A percentile compares a stretch with the other conserved stretches of the same genome.
phyloP scores from a whole-genome alignment of 2,329 filamentous ascomycete genomes.

The Colletotrichum endophyticum region DNA sequence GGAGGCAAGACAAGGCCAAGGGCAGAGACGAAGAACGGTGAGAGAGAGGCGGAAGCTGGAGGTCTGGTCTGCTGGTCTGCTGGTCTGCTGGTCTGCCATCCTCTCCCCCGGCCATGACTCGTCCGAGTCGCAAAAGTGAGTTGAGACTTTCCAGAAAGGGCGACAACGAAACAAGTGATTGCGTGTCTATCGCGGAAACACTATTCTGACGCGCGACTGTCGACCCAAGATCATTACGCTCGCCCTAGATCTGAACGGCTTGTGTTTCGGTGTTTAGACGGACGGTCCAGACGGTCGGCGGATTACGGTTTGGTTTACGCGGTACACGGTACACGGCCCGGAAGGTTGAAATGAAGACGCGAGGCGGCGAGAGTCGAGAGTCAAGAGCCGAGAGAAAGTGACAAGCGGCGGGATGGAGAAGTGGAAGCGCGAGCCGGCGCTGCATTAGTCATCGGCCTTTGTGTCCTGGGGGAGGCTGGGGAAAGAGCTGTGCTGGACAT shows the following conservation, averaged over 20 bases:
- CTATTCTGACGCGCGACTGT: conserved; percentile 8
- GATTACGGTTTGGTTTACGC: not conserved
- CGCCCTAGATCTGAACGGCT: conserved; percentile 10
- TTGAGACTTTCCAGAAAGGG: conserved; percentile 19
- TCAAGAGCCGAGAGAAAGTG: not conserved
- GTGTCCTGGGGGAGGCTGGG: not conserved
- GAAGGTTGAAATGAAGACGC: not conserved
- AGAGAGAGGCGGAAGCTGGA: not conserved
- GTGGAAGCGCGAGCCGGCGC: not conserved
- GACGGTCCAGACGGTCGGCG: not conserved
- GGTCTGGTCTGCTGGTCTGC: not conserved
- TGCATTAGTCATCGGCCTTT: not conserved
- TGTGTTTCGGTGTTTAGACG: conserved; percentile 10
- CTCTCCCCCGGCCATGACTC: not conserved
- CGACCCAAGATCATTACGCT: conserved; percentile 6
- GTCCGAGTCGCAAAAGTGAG: conserved; percentile 16
- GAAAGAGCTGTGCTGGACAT: not conserved
- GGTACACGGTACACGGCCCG: not conserved
- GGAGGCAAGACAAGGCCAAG: not conserved
- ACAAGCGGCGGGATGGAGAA: not conserved
- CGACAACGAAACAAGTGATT: conserved; percentile 20
- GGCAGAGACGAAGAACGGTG: not conserved
- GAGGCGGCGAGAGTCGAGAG: not conserved
- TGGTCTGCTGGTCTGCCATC: not conserved
- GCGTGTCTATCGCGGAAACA: conserved; percentile 15